Percentiles rank a stretch among this genome's conserved stretches.
phyloP scores from a whole-genome alignment of 176 grass and related monocot genomes.

The Eleusine indica region DNA sequence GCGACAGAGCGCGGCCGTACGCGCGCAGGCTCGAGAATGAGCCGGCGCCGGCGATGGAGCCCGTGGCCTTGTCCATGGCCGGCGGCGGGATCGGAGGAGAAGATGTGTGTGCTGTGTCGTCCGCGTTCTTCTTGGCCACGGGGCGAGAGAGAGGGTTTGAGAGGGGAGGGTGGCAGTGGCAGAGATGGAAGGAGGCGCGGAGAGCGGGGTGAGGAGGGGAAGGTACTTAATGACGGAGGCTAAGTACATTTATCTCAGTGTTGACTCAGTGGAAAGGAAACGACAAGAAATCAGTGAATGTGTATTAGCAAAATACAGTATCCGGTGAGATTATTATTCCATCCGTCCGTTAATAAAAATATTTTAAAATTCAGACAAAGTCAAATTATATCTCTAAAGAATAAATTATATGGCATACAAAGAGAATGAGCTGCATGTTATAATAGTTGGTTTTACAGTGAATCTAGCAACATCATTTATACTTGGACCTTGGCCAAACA shows the following conservation, averaged over 20 bases:
- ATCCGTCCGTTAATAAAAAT: too few species aligned
- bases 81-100: background rate
- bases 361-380: too few species aligned
- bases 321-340: too few species aligned
- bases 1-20: background rate
- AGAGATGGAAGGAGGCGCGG: background rate
- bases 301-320: background rate
- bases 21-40: slow-evolving; percentile 2
- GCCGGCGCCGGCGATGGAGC: background rate
- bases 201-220: background rate
- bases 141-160: background rate
- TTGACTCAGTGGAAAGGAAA: background rate
- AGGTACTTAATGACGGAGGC: background rate
- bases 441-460: too few species aligned
- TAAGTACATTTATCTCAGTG: background rate
- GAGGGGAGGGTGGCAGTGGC: background rate
- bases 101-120: too few species aligned
- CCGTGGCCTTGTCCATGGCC: background rate
- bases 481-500: too few species aligned
- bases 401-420: too few species aligned
- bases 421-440: too few species aligned
- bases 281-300: background rate
- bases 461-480: too few species aligned
- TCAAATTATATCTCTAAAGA: too few species aligned
- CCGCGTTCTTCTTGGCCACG: too few species aligned